Percentiles rank a stretch among this genome's conserved stretches.
Evolutionary conservation across 129 eudicot species (phyloP).

Genomic region (Helianthus annuus): HanXRQr2.0-SUNRISE NC_035433.2:87802597-87803096

Average conservation of each 20-base stretch:
- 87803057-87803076: constrained; percentile 27
- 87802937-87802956: constrained; percentile 12
- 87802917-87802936: background rate
- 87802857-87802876: constrained; percentile 24
- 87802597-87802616: constrained; percentile 18
- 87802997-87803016: constrained; percentile 17
- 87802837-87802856: constrained; percentile 27
- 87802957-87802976: constrained; percentile 7
- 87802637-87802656: constrained; percentile 28
- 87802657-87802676: constrained; percentile 21
- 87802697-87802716: constrained; percentile 14
- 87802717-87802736: constrained; percentile 16
- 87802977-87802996: constrained; percentile 22
- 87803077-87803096: constrained; percentile 23
- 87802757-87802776: constrained; percentile 18
- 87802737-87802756: constrained; percentile 19
- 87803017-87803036: constrained; percentile 14
- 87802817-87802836: constrained; percentile 14
- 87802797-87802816: constrained; percentile 18
- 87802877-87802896: constrained; percentile 17
- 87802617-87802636: constrained; percentile 37
- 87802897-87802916: constrained; percentile 26
- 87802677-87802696: constrained; percentile 18
- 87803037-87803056: constrained; percentile 28
- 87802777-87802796: constrained; percentile 32